A percentile compares a stretch with the other conserved stretches of the same genome.
Conservation (phyloP, 306 rosid species). For the Quercus glauca region DNA sequence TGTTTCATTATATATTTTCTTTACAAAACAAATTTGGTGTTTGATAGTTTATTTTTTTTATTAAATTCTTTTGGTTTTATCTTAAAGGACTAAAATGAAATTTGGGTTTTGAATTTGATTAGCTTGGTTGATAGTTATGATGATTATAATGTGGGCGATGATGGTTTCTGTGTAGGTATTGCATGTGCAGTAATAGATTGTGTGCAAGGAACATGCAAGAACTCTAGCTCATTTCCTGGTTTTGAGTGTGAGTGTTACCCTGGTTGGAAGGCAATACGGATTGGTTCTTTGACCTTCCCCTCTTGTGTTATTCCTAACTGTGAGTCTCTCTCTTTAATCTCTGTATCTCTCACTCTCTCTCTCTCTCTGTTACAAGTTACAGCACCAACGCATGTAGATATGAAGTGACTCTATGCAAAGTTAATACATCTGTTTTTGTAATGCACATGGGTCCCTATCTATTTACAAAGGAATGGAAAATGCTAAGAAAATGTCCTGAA, state of each 20-base stretch:
- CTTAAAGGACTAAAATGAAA: background rate
- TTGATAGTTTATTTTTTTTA: background rate
- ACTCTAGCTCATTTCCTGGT: slow-evolving; percentile 30
- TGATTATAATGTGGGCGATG: background rate
- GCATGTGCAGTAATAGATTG: slow-evolving; percentile 27
- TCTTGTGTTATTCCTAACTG: slow-evolving; percentile 38
- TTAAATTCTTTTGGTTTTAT: background rate
- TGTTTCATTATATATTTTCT: no score
- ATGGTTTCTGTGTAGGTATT: background rate
- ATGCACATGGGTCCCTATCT: no score
- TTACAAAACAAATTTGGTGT: background rate
- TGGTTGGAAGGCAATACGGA: slow-evolving; percentile 26
- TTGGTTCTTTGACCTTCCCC: slow-evolving; percentile 27
- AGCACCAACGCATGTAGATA: no score
- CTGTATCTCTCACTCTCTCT: background rate
- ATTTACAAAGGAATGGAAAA: no score
- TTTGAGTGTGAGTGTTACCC: slow-evolving; percentile 37
- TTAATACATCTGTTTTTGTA: no score
- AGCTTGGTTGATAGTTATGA: background rate
- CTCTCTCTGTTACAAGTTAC: background rate
- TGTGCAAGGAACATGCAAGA: slow-evolving; percentile 42
- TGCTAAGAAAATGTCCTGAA: no score
- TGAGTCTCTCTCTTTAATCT: slow-evolving; percentile 9
- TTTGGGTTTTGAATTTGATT: background rate
- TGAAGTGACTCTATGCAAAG: no score